Evolutionary conservation across 306 rosid species (phyloP).

Genomic region (Castanea sativa): DNA sequence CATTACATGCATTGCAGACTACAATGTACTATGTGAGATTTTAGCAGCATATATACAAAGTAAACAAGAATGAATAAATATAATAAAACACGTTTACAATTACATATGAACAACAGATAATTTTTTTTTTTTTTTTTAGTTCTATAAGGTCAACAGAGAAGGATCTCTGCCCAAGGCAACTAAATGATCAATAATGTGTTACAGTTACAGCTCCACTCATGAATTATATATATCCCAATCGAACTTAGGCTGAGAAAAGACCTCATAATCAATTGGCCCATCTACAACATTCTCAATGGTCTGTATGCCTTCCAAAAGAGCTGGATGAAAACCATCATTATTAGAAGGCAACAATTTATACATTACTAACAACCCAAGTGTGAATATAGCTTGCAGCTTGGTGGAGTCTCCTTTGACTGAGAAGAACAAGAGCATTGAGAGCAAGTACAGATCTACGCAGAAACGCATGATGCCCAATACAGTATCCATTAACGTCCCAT

Average conservation of each 20-base stretch:
- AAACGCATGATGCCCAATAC: constrained; percentile 86
- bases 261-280: constrained; percentile 83
- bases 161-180: constrained; percentile 17
- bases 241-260: constrained; percentile 84
- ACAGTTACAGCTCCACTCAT: constrained; percentile 30
- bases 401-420: constrained; percentile 90
- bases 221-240: constrained; percentile 81
- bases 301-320: constrained; percentile 75
- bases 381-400: constrained; percentile 93
- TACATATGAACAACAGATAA: constrained; percentile 27
- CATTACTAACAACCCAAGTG: constrained; percentile 73
- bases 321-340: constrained; percentile 55
- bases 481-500: constrained; percentile 90
- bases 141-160: constrained; percentile 14
- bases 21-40: background rate
- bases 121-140: constrained; percentile 2
- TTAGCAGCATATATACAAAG: background rate
- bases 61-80: background rate
- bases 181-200: constrained; percentile 6
- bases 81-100: background rate
- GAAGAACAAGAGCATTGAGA: constrained; percentile 90
- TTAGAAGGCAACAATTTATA: constrained; percentile 73
- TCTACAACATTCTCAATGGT: constrained; percentile 67
- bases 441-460: constrained; percentile 76
- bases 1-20: background rate